Evolutionary conservation across 192 early-diverging fungal genomes (phyloP).

Genomic region (Oehlia diaphana): DNA sequence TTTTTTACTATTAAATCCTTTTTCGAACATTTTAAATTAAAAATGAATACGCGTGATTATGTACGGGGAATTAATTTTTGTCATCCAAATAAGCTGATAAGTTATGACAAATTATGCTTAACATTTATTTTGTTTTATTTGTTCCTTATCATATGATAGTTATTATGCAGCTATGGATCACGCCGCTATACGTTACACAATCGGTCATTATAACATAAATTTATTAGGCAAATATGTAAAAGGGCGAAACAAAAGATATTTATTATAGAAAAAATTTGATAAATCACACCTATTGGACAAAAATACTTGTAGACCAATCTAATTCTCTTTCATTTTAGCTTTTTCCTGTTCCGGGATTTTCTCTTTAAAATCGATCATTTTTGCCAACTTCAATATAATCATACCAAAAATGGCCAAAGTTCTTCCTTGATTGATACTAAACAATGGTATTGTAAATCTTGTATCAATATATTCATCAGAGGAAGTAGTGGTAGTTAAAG

Average conservation of each 20-base stretch:
- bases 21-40: too few relatives aligned
- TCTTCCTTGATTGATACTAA: conserved; percentile 15
- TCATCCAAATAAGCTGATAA: neutral
- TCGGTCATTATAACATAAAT: too few relatives aligned
- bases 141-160: too few relatives aligned
- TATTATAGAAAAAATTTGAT: too few relatives aligned
- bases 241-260: too few relatives aligned
- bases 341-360: neutral
- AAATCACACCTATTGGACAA: too few relatives aligned
- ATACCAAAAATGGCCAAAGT: neutral
- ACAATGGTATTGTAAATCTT: neutral
- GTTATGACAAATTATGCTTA: too few relatives aligned
- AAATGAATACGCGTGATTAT: neutral
- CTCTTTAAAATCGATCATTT: neutral
- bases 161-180: too few relatives aligned
- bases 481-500: neutral
- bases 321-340: neutral
- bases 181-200: too few relatives aligned
- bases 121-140: too few relatives aligned
- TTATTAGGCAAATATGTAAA: too few relatives aligned
- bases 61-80: neutral
- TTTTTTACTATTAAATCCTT: neutral
- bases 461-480: too few relatives aligned
- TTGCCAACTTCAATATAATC: neutral
- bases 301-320: neutral